Conservation (phyloP, 208 protist species). For the Wallacemonas sp. region DNA sequence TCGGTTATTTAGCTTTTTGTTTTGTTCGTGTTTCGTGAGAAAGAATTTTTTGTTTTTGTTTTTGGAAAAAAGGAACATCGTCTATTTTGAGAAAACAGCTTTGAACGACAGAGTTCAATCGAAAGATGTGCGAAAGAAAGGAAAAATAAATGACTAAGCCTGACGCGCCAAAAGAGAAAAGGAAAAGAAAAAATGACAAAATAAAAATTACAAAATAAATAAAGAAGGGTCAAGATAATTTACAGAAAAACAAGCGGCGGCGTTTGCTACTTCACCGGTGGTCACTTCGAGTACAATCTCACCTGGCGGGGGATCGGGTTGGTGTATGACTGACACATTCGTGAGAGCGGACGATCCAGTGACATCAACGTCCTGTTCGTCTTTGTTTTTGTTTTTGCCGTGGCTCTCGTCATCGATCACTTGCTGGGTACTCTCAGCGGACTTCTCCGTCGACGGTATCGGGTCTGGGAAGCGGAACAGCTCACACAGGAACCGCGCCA, state of each 20-base stretch:
- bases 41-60: too few species aligned
- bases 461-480: conserved; percentile 1
- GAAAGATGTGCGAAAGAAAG: not conserved
- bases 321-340: not conserved
- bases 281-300: not conserved
- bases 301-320: not conserved
- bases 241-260: not conserved
- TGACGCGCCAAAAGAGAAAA: too few species aligned
- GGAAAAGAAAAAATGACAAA: not conserved
- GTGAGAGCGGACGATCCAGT: not conserved
- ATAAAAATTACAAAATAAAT: conserved; percentile 6
- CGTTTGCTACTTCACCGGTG: not conserved
- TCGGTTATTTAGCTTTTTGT: too few species aligned
- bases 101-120: not conserved
- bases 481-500: not conserved
- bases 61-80: too few species aligned
- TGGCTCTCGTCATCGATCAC: not conserved
- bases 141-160: not conserved
- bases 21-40: too few species aligned
- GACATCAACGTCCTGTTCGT: not conserved
- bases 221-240: not conserved
- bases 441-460: not conserved
- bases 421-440: not conserved
- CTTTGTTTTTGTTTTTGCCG: not conserved
- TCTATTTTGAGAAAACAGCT: not conserved